Evolutionary conservation across 768 basidiomycete genomes (phyloP), one percentile per base, ranked within the genome.

Genomic region (Suillus placidus): DNA sequence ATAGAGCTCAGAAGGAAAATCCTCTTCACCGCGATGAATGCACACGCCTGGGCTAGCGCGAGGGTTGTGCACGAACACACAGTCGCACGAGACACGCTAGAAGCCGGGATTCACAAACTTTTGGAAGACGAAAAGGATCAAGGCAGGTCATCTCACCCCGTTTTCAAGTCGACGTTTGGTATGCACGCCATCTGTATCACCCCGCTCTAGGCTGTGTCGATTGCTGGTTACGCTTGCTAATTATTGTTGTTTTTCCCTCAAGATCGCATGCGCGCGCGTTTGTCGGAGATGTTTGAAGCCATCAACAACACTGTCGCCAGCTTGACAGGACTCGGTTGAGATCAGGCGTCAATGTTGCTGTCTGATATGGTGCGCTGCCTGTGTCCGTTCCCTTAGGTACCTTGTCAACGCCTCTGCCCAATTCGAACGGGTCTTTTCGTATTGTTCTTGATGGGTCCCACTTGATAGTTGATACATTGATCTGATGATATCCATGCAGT

Each of bases 71-170:
- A 68, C 7, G 77, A 77, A 38, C 60, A 64, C 35, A 47, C 66
- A 43, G 13, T 38, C 0, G 67, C 67, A 2, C 69, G 73, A n/a
- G 62, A 45, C 0, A 42, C 32, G n/a, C 64, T 77, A 4, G 56
- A 45, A 18, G 38, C 40, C 13, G 72, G 58, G 0, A 64, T 76
- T 51, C 64, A 71, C n/a, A 68, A 2, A 0, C 14, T 79, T 62
- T 18, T 74, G 38, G 40, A 61, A 43, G 67, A 65, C 4, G 70
- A 71, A 47, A 65, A 66, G 60, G 76, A 77, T 57, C 75, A 78
- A 77, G 76, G 76, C 78, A 79, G 70, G 78, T 77, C 66, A 47
- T 76, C 76, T 71, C 67, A 42, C 43, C 61, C 62, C 23, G 35
- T 63, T 56, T 43, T 14, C 42, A 67, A 34, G 38, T 64, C 69